Evolutionary conservation across 2,329 filamentous ascomycete species (phyloP).

Genomic region (Colletotrichum shisoi): DNA sequence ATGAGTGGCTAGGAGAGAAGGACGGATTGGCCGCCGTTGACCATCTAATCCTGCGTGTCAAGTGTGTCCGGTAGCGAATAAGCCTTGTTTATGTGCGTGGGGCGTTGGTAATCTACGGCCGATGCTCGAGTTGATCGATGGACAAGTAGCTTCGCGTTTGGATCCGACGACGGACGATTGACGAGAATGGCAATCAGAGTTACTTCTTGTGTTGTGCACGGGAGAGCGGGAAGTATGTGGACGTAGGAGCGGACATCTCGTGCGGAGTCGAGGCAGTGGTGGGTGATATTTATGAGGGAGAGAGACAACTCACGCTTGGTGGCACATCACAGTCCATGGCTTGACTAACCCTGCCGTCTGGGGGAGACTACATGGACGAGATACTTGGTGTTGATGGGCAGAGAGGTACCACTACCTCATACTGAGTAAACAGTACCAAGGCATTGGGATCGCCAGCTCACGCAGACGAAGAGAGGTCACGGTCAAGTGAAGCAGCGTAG

Average conservation of each 20-base stretch:
- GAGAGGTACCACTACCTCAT: slow-evolving; percentile 12
- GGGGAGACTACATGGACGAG: slow-evolving; percentile 3
- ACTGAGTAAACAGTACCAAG: background rate
- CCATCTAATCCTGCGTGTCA: background rate
- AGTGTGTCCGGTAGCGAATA: background rate
- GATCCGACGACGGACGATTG: background rate
- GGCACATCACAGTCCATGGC: slow-evolving; percentile 26
- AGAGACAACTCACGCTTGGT: slow-evolving; percentile 14
- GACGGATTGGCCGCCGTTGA: slow-evolving; percentile 27
- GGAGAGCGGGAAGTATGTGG: background rate
- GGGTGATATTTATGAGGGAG: slow-evolving; percentile 35
- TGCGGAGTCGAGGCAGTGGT: slow-evolving; percentile 24
- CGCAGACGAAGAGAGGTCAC: background rate
- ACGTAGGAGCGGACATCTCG: background rate
- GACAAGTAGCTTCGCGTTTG: slow-evolving; percentile 10
- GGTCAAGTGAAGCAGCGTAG: slow-evolving; percentile 2
- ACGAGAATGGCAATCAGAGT: background rate
- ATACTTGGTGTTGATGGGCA: slow-evolving; percentile 21
- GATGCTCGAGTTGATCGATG: slow-evolving; percentile 15
- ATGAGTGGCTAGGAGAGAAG: slow-evolving; percentile 17
- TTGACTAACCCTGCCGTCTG: slow-evolving; percentile 14
- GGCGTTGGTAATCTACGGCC: slow-evolving; percentile 6
- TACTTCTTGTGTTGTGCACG: background rate
- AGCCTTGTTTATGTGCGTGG: slow-evolving; percentile 11
- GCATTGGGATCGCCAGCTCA: slow-evolving; percentile 13